phyloP scores from a whole-genome alignment of 169 alveolate genomes.

The Plasmodium inui region DNA sequence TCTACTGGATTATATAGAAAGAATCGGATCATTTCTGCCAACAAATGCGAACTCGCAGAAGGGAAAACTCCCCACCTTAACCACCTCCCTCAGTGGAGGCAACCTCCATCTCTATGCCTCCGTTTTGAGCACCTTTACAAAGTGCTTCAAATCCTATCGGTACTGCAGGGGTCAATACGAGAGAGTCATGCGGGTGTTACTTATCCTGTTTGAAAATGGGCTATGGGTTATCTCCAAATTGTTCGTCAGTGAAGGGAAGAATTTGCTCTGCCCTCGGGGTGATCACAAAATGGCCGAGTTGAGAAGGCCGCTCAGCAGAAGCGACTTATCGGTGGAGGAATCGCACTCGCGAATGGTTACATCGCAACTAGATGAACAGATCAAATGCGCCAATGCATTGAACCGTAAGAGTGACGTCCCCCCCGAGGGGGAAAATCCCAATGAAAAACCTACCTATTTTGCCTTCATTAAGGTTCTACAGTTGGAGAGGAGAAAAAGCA shows the following conservation, averaged over 20 bases:
- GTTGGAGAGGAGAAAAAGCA: not conserved
- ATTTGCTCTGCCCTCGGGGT: not conserved
- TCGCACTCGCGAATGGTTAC: not conserved
- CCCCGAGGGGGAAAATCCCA: not conserved
- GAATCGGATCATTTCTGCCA: not conserved
- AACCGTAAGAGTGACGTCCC: not conserved
- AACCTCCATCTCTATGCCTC: slow-evolving; percentile 29
- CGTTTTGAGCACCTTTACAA: slow-evolving; percentile 36
- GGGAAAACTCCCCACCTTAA: not conserved
- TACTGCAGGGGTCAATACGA: slow-evolving; percentile 12
- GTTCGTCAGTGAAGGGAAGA: not conserved
- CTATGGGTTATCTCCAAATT: slow-evolving; percentile 10
- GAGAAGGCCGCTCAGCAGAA: not conserved
- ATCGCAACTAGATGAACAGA: not conserved
- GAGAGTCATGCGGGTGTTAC: slow-evolving; percentile 18
- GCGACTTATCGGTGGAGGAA: not conserved
- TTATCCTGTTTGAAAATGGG: slow-evolving; percentile 31
- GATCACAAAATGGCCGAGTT: not conserved
- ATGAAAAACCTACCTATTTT: not conserved
- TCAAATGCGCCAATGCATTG: not conserved
- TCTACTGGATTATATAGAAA: slow-evolving; percentile 3
- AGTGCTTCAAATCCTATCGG: slow-evolving; percentile 24
- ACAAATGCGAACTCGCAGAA: not conserved
- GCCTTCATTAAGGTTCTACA: not conserved
- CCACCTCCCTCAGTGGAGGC: not conserved